phyloP scores from a whole-genome alignment of 164 flowering plant species.

The Annona squamosa region DNA sequence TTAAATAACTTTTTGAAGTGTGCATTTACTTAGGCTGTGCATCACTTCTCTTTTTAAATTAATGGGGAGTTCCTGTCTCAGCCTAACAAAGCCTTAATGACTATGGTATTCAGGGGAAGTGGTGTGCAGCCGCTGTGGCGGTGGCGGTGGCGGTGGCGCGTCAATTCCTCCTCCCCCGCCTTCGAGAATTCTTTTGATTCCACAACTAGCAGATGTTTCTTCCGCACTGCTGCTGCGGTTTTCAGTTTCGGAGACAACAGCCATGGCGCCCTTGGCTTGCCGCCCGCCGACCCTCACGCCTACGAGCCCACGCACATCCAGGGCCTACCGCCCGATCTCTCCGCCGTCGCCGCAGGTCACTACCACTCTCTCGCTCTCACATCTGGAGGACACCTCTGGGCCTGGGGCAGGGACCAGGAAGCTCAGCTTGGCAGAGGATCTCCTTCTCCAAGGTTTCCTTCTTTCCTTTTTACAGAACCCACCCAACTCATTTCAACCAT shows the following conservation, averaged over 20 bases:
- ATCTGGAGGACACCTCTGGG: conserved; percentile 62
- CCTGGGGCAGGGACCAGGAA: conserved; percentile 91
- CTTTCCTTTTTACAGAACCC: background rate
- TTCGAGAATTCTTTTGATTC: too few relatives aligned
- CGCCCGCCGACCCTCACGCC: conserved; percentile 47
- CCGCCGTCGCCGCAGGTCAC: conserved; percentile 64
- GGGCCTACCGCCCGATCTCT: conserved; percentile 55
- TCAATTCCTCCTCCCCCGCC: too few relatives aligned
- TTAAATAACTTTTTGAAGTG: too few relatives aligned
- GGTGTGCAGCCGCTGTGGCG: too few relatives aligned
- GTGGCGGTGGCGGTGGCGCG: too few relatives aligned
- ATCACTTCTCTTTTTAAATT: too few relatives aligned
- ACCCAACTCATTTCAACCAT: background rate
- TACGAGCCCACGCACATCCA: conserved; percentile 71
- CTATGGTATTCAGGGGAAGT: too few relatives aligned
- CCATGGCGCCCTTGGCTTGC: conserved; percentile 76
- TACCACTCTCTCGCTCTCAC: conserved; percentile 94
- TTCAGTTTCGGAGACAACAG: conserved; percentile 92
- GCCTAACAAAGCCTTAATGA: too few relatives aligned
- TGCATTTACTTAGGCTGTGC: too few relatives aligned
- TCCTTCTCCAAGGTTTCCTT: conserved; percentile 37
- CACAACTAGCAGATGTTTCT: too few relatives aligned
- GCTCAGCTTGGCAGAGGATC: conserved; percentile 68
- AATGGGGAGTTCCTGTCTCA: too few relatives aligned
- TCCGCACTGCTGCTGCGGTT: background rate